A percentile compares a stretch with the other conserved stretches of the same genome.
Evolutionary conservation across 1,284 basidiomycete genomes (phyloP).

Genomic region (Melampsora occidentalis): DNA sequence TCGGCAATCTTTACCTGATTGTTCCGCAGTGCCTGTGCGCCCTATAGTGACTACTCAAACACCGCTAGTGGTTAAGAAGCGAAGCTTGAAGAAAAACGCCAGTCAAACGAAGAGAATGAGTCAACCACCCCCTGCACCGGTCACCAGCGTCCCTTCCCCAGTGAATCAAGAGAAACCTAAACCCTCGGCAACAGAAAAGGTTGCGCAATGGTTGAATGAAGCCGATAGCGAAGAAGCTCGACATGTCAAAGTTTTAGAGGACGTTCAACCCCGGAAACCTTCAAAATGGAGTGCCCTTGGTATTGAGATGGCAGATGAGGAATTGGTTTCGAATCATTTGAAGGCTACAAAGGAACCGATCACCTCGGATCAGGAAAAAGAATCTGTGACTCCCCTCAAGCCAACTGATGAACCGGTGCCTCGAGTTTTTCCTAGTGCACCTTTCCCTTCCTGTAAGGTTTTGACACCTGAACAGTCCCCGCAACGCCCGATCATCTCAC

Average conservation of each 20-base stretch:
- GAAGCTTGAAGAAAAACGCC: neutral
- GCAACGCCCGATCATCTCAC: too few relatives aligned
- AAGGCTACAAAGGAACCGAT: too few relatives aligned
- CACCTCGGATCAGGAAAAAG: too few relatives aligned
- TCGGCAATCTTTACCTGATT: slow-evolving; percentile 1
- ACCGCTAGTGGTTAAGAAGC: slow-evolving; percentile 1
- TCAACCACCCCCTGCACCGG: neutral
- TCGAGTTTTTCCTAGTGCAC: too few relatives aligned
- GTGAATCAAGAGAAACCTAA: neutral
- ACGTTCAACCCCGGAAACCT: neutral
- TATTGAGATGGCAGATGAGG: neutral
- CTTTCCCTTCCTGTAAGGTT: too few relatives aligned
- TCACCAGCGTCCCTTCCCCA: neutral
- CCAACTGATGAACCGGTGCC: too few relatives aligned
- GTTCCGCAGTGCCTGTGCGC: neutral
- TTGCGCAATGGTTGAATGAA: neutral
- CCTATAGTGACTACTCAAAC: slow-evolving; percentile 2
- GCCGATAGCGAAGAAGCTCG: neutral
- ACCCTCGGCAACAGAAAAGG: neutral
- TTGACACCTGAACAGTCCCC: too few relatives aligned
- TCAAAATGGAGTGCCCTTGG: neutral
- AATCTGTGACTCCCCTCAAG: too few relatives aligned
- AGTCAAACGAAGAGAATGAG: neutral
- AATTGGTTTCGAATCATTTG: too few relatives aligned
- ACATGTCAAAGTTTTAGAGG: neutral